phyloP scores from a whole-genome alignment of 176 grass and related monocot genomes.

The bread wheat (Triticum aestivum) region DNA sequence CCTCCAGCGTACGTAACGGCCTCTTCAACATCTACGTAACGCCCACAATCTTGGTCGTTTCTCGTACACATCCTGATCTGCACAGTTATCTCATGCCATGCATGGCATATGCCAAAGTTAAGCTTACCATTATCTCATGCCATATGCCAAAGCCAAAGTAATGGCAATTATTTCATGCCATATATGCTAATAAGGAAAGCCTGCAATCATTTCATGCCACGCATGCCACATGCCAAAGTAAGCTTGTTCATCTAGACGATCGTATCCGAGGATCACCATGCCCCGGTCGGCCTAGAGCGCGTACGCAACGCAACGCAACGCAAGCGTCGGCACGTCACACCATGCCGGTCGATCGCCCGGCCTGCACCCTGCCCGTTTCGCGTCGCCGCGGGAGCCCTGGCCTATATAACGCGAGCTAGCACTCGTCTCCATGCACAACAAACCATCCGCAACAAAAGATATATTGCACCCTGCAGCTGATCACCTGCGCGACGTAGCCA shows the following conservation, averaged over 20 bases:
- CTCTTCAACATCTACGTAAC: neutral
- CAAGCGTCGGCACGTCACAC: neutral
- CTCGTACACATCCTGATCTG: neutral
- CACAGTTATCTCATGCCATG: neutral
- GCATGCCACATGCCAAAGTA: neutral
- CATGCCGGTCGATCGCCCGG: neutral
- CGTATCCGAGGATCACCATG: too few relatives aligned
- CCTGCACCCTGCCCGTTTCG: neutral
- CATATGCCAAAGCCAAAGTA: neutral
- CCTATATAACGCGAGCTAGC: neutral
- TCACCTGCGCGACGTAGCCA: too few relatives aligned
- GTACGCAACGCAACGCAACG: neutral
- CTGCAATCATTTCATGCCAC: neutral
- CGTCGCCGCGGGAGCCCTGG: neutral
- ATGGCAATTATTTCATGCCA: too few relatives aligned
- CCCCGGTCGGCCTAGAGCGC: neutral
- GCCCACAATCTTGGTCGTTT: neutral
- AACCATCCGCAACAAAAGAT: neutral
- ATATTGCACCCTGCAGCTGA: neutral
- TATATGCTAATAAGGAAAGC: neutral
- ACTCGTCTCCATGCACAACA: neutral
- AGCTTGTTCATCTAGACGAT: neutral
- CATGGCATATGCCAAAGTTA: neutral
- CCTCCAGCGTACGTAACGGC: constrained; percentile 29
- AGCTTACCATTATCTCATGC: too few relatives aligned